phyloP scores from a whole-genome alignment of 441 rosid species.

The Lepidium campestre region DNA sequence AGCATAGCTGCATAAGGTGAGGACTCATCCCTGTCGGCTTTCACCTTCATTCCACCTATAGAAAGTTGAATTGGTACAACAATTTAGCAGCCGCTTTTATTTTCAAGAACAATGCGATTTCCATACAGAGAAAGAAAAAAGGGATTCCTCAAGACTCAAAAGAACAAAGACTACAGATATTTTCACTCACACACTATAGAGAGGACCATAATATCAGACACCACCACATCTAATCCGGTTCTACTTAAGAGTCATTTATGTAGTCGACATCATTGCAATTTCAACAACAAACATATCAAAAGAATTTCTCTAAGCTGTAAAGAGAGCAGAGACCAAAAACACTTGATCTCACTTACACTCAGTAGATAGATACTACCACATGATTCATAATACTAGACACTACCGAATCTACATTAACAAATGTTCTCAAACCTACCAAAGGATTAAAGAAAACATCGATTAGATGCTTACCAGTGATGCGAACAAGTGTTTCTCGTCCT shows the following conservation, averaged over 20 bases:
- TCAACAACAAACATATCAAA: background rate
- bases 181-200: background rate
- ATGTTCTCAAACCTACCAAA: background rate
- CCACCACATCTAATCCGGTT: background rate
- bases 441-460: background rate
- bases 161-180: background rate
- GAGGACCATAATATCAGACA: background rate
- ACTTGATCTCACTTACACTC: background rate
- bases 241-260: background rate
- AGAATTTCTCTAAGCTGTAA: background rate
- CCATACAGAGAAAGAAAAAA: background rate
- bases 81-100: background rate
- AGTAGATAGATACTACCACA: background rate
- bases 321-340: background rate
- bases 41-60: conserved; percentile 66
- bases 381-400: background rate
- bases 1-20: conserved; percentile 83
- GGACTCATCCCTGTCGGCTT: conserved; percentile 65
- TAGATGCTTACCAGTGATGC: conserved; percentile 43
- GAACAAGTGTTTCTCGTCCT: conserved; percentile 66
- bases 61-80: background rate
- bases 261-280: background rate
- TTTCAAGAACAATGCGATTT: background rate
- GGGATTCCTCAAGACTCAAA: background rate
- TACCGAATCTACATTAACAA: background rate